Evolutionary conservation across 257 asterid species (phyloP).

Genomic region (Cordia subcordata): DNA sequence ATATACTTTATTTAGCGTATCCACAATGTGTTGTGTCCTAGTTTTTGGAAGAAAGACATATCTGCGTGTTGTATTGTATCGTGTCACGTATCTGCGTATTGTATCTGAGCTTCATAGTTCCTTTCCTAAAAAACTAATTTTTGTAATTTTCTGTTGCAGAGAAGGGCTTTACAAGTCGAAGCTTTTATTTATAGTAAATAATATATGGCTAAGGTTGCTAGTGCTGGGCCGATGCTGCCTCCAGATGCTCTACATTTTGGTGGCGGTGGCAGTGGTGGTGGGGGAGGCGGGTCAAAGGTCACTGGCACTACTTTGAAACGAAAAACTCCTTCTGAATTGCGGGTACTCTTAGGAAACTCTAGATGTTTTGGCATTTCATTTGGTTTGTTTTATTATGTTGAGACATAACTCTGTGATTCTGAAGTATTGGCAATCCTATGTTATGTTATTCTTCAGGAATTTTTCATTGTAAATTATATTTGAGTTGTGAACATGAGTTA

Average conservation of each 20-base stretch:
- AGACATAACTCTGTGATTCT: too few relatives aligned
- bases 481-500: too few relatives aligned
- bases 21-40: too few relatives aligned
- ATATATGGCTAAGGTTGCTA: conserved; percentile 62
- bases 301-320: conserved; percentile 49
- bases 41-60: too few relatives aligned
- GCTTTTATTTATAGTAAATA: neutral
- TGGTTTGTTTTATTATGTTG: neutral
- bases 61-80: too few relatives aligned
- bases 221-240: conserved; percentile 43
- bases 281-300: conserved; percentile 30
- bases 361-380: neutral
- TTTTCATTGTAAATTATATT: too few relatives aligned
- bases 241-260: conserved; percentile 46
- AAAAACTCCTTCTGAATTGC: conserved; percentile 80
- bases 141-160: neutral
- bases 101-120: too few relatives aligned
- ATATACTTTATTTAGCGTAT: too few relatives aligned
- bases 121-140: too few relatives aligned
- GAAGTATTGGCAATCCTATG: neutral
- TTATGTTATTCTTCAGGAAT: neutral
- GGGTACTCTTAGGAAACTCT: conserved; percentile 39
- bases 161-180: neutral
- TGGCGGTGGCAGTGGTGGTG: conserved; percentile 47
- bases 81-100: too few relatives aligned